These are phyloP conservation scores for Podospora pseudocomata DNA, from an alignment of 495 filamentous ascomycete genomes.

Conservation along the genomic window DNA sequence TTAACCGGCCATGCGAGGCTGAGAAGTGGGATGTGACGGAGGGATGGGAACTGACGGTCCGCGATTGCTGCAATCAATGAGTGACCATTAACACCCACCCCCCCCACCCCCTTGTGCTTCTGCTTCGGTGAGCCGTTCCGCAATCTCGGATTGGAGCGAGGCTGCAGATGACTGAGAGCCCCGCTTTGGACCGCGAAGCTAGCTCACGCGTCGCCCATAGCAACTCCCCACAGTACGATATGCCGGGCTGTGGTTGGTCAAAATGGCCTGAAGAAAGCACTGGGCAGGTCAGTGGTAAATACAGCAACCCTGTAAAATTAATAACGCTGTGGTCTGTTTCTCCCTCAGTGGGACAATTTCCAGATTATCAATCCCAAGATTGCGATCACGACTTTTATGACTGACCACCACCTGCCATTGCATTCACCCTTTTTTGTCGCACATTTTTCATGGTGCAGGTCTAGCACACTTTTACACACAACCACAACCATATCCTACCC, in stretches of 20 bases:
- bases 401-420: background rate
- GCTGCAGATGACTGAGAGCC: background rate
- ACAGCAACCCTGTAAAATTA: constrained; percentile 14
- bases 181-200: background rate
- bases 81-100: no score
- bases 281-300: constrained; percentile 14
- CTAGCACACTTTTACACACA: background rate
- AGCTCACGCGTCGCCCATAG: constrained; percentile 19
- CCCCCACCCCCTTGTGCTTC: background rate
- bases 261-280: background rate
- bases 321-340: background rate
- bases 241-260: constrained; percentile 13
- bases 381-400: constrained; percentile 5
- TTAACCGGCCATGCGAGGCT: constrained; percentile 21
- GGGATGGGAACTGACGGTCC: background rate
- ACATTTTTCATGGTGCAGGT: background rate
- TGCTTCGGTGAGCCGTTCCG: constrained; percentile 1
- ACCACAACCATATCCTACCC: no score
- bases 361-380: constrained; percentile 3
- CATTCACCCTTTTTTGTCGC: background rate
- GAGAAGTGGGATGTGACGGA: constrained; percentile 4
- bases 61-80: constrained; percentile 5
- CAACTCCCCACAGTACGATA: constrained; percentile 11
- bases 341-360: constrained; percentile 6
- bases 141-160: background rate